These are phyloP conservation scores for Alternaria sp. DNA, from an alignment of 2,329 filamentous ascomycete genomes.

Conservation along the genomic window DNA sequence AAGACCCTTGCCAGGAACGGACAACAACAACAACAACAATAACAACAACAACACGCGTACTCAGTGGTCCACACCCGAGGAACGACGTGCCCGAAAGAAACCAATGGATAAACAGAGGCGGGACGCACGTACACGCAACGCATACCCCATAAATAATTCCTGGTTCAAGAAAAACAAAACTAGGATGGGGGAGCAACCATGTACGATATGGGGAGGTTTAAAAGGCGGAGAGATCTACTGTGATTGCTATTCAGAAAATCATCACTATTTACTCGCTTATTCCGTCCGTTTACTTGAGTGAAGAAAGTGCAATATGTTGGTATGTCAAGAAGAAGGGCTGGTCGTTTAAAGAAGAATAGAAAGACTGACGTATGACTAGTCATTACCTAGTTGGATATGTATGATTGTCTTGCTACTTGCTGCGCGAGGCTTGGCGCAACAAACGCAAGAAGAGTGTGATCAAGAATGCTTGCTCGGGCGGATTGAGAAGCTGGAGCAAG, in stretches of 20 bases:
- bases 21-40: conserved; percentile 6
- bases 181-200: background rate
- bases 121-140: background rate
- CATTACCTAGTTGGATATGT: background rate
- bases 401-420: background rate
- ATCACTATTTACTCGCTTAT: background rate
- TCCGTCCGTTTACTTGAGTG: background rate
- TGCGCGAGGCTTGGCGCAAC: background rate
- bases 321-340: background rate
- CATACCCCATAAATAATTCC: background rate
- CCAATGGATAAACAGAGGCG: background rate
- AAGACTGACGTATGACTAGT: background rate
- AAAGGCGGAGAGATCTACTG: background rate
- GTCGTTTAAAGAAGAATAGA: background rate
- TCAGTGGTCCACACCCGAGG: background rate
- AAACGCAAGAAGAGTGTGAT: conserved; percentile 1
- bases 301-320: background rate
- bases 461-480: background rate
- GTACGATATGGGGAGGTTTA: background rate
- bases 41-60: conserved; percentile 1
- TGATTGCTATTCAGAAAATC: background rate
- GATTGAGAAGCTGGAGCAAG: background rate
- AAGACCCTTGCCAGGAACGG: background rate
- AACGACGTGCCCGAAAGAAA: background rate
- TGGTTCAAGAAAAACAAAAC: background rate